Base-by-base conservation (phyloP, 2,329 filamentous ascomycete species). In the Cylindrodendrum hubeiense region DNA sequence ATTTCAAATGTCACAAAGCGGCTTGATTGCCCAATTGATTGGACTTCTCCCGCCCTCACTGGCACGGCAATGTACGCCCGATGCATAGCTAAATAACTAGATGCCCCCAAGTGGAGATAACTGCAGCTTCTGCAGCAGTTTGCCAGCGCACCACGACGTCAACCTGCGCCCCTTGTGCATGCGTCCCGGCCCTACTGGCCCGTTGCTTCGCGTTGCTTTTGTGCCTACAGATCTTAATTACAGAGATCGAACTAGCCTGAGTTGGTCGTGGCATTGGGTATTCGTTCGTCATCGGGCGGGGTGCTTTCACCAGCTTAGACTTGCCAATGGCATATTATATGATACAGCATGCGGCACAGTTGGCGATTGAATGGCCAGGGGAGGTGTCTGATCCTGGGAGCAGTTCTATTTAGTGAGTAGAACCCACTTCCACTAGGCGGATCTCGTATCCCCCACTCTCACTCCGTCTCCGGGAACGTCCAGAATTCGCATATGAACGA, bases 101-200 rank as follows among this genome's bases (percentile, higher is more conserved):
- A 30, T 19, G 28, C 17, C 24, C 46, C 46, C 17, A 30, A 49
- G 46, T 50, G 46, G 46, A 50, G 46, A 21, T 26, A 50, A 50
- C 26, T 50, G 46, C 26, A 21, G 46, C 26, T 19, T 21, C 46
- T 50, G 47, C 47, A 50, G 47, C 47, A 34, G 47, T 50, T 50
- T 50, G 47, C 47, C 47, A 50, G 28, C 47, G 47, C 37, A 39
- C 37, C 15, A n/a, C 37, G 17, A 39, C 15, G 37, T 39, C 37
- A 39, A 39, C 37, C 17, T 6, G 37, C 28, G 12, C 28, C 37
- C 37, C 37, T 39, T 9, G 37, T 39, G 37, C 47, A 34, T 50
- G 47, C n/a, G n/a, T 30, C 47, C n/a, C n/a, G 5, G n/a, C 47
- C 47, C n/a, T 2, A 28, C 12, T n/a, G 28, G 12, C 26, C 24